Conservation (phyloP, 2,329 filamentous ascomycete species). For the Talaromyces sp. region DNA sequence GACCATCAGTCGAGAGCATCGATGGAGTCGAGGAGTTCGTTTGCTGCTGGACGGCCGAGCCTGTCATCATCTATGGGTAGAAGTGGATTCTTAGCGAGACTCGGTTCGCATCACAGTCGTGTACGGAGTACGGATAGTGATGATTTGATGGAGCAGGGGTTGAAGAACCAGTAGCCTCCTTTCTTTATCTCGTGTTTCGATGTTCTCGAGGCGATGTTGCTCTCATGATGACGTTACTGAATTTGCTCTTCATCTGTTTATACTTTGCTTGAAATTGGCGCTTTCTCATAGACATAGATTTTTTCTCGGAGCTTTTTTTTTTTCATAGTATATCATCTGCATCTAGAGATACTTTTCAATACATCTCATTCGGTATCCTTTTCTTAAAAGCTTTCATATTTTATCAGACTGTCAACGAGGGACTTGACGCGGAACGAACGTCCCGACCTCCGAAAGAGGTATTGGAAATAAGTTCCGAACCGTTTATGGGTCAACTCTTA, state of each 20-base stretch:
- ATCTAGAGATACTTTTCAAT: neutral
- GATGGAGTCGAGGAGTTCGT: conserved; percentile 25
- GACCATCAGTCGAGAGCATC: conserved; percentile 14
- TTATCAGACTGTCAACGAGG: neutral
- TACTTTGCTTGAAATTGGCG: neutral
- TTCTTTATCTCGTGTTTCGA: too few species aligned
- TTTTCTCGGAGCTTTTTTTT: neutral
- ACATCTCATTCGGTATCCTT: too few species aligned
- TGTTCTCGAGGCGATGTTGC: neutral
- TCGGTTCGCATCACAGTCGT: conserved; percentile 29
- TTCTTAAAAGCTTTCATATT: neutral
- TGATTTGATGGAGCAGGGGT: conserved; percentile 47
- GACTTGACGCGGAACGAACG: neutral
- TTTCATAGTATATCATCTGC: too few species aligned
- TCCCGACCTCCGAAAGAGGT: neutral
- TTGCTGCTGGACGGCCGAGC: conserved; percentile 25
- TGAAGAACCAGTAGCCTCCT: neutral
- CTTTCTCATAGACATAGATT: neutral
- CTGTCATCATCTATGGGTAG: conserved; percentile 41
- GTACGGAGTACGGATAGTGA: conserved; percentile 23
- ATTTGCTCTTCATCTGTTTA: neutral
- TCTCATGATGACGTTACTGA: conserved; percentile 2
- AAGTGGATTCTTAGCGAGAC: conserved; percentile 57
- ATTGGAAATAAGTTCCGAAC: neutral
- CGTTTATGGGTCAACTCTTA: neutral